phyloP scores from a whole-genome alignment of 202 grass and related monocot species.

The Setaria viridis region DNA sequence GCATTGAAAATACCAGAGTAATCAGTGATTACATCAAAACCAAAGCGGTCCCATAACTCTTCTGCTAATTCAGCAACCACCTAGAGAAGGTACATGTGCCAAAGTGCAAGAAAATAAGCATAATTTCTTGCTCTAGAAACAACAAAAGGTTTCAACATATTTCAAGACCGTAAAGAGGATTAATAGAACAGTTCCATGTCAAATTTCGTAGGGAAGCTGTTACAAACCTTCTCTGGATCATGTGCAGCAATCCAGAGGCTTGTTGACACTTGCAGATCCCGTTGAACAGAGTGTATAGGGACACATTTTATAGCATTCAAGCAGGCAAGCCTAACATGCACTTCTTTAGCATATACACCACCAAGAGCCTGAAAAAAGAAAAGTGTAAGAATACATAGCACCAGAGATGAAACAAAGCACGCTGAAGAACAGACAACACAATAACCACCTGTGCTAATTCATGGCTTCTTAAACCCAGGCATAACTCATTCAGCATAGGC shows the following conservation, averaged over 20 bases:
- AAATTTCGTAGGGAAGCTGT: conserved; percentile 39
- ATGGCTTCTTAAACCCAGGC: conserved; percentile 81
- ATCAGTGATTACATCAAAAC: conserved; percentile 85
- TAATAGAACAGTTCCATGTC: conserved; percentile 36
- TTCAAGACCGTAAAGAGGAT: conserved; percentile 15
- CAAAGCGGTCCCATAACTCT: conserved; percentile 89
- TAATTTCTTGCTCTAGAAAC: not conserved
- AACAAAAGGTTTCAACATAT: conserved; percentile 1
- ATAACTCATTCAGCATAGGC: conserved; percentile 96
- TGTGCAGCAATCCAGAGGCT: conserved; percentile 96
- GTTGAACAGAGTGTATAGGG: conserved; percentile 72
- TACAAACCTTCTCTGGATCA: conserved; percentile 93
- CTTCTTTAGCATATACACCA: conserved; percentile 89
- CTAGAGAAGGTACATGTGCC: conserved; percentile 53
- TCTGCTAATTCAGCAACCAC: conserved; percentile 90
- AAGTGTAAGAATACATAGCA: conserved; percentile 44
- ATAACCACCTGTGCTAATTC: conserved; percentile 80
- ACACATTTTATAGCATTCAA: conserved; percentile 96
- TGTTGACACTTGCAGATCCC: conserved; percentile 71
- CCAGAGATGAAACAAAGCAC: conserved; percentile 38
- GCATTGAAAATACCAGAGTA: conserved; percentile 86
- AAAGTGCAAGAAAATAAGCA: conserved; percentile 41
- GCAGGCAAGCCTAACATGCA: conserved; percentile 89
- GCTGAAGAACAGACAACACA: conserved; percentile 37
- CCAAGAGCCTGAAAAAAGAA: conserved; percentile 71